phyloP scores from a whole-genome alignment of 1,284 basidiomycete genomes.

The Pseudozyma flocculosa region DNA sequence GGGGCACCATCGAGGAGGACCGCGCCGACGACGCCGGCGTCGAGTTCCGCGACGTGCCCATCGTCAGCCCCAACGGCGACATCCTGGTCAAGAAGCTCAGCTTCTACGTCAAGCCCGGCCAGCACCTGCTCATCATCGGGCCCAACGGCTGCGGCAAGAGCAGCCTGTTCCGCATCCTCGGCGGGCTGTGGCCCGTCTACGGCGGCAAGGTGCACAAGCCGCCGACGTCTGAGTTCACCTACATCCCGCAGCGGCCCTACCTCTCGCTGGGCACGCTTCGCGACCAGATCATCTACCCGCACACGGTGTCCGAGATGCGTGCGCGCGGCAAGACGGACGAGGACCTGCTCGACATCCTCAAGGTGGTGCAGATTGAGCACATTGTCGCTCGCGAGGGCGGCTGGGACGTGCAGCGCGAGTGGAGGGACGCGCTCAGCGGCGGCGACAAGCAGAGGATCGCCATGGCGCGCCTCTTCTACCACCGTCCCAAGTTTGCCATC shows the following conservation, averaged over 20 bases:
- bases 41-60: slow-evolving; percentile 86
- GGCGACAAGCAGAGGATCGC: slow-evolving; percentile 77
- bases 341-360: slow-evolving; percentile 73
- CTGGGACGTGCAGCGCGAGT: slow-evolving; percentile 84
- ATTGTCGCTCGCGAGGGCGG: slow-evolving; percentile 95
- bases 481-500: slow-evolving; percentile 93
- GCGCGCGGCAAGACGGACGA: slow-evolving; percentile 63
- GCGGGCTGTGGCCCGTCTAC: slow-evolving; percentile 95
- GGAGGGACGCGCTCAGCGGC: slow-evolving; percentile 87
- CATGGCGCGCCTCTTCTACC: slow-evolving; percentile 95
- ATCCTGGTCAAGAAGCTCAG: slow-evolving; percentile 75
- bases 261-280: slow-evolving; percentile 87
- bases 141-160: slow-evolving; percentile 70
- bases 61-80: slow-evolving; percentile 94
- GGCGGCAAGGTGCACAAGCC: slow-evolving; percentile 93
- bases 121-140: slow-evolving; percentile 62
- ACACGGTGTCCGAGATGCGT: slow-evolving; percentile 65
- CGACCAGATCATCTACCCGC: slow-evolving; percentile 82
- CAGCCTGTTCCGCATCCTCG: slow-evolving; percentile 84
- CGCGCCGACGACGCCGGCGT: slow-evolving; percentile 66
- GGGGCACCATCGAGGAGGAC: slow-evolving; percentile 67
- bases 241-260: slow-evolving; percentile 95
- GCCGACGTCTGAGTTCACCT: slow-evolving; percentile 80
- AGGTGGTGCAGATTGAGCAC: slow-evolving; percentile 79
- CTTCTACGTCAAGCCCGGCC: slow-evolving; percentile 86